These are phyloP conservation scores for Lasiodiplodia citricola DNA, from an alignment of 2,329 filamentous ascomycete genomes.

Conservation along the genomic window DNA sequence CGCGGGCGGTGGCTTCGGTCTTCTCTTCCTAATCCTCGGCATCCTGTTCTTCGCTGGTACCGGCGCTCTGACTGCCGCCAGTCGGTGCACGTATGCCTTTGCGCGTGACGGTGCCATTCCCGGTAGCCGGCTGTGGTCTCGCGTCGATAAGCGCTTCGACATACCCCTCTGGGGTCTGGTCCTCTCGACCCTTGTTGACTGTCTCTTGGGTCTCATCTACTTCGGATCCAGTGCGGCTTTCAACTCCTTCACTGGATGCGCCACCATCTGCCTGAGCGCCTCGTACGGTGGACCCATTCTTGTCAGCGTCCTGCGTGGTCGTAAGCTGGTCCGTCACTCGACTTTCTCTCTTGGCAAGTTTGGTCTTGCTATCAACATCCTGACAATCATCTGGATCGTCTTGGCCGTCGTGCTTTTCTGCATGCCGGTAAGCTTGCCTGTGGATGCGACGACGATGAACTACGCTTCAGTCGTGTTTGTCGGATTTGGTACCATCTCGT, in stretches of 20 bases:
- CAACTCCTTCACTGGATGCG: slow-evolving; percentile 79
- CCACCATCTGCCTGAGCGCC: slow-evolving; percentile 76
- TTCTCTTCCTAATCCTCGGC: slow-evolving; percentile 76
- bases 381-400: slow-evolving; percentile 73
- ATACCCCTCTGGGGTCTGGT: slow-evolving; percentile 74
- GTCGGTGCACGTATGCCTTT: slow-evolving; percentile 77
- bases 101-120: slow-evolving; percentile 77
- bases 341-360: slow-evolving; percentile 72
- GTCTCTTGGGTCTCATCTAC: slow-evolving; percentile 76
- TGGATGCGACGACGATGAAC: slow-evolving; percentile 50
- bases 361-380: slow-evolving; percentile 70
- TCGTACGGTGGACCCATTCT: slow-evolving; percentile 79
- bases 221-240: slow-evolving; percentile 79
- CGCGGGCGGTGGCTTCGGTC: slow-evolving; percentile 72
- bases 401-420: slow-evolving; percentile 76
- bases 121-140: slow-evolving; percentile 68
- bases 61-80: slow-evolving; percentile 75
- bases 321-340: slow-evolving; percentile 69
- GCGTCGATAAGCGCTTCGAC: slow-evolving; percentile 68
- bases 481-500: slow-evolving; percentile 44
- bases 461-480: slow-evolving; percentile 50
- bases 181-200: slow-evolving; percentile 71
- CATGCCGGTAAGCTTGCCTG: slow-evolving; percentile 63
- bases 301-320: slow-evolving; percentile 69
- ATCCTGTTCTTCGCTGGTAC: slow-evolving; percentile 79